These are phyloP conservation scores for Cytospora mali DNA, from an alignment of 2,329 filamentous ascomycete genomes.

Conservation along the genomic window DNA sequence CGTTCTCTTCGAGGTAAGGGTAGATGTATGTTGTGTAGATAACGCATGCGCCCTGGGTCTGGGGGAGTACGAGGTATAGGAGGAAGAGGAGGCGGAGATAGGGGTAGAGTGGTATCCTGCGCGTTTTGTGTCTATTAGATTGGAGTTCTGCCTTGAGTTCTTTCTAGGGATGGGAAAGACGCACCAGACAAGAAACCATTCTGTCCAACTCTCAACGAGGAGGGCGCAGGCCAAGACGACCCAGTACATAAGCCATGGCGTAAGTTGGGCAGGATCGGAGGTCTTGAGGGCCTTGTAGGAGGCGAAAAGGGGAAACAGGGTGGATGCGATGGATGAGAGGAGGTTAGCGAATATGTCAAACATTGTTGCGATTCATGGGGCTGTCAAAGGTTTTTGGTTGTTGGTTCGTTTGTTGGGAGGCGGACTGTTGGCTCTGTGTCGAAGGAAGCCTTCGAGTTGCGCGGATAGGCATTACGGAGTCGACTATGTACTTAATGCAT, in stretches of 20 bases:
- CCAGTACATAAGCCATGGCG: slow-evolving; percentile 99
- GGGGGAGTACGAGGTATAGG: slow-evolving; percentile 93
- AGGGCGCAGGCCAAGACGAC: slow-evolving; percentile 83
- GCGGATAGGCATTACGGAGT: slow-evolving; percentile 57
- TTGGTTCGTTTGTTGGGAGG: slow-evolving; percentile 15
- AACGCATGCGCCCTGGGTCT: slow-evolving; percentile 88
- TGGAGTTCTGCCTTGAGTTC: neutral
- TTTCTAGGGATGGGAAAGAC: slow-evolving; percentile 27
- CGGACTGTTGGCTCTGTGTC: slow-evolving; percentile 30
- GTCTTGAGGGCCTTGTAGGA: slow-evolving; percentile 98
- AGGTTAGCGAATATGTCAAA: slow-evolving; percentile 47
- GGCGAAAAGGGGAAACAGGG: slow-evolving; percentile 93
- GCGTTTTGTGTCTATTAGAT: neutral
- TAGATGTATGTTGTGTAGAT: slow-evolving; percentile 86
- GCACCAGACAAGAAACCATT: slow-evolving; percentile 83
- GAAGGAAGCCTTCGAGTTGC: slow-evolving; percentile 24
- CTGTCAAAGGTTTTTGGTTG: slow-evolving; percentile 11
- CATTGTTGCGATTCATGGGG: slow-evolving; percentile 24
- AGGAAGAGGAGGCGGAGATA: slow-evolving; percentile 87
- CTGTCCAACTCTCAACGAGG: slow-evolving; percentile 82
- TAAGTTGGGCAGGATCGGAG: slow-evolving; percentile 82
- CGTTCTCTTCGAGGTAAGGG: slow-evolving; percentile 86
- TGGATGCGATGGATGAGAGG: slow-evolving; percentile 71
- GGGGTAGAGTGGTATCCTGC: slow-evolving; percentile 86
- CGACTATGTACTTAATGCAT: slow-evolving; percentile 74